These are phyloP conservation scores for Neopestalotiopsis rosae DNA, from an alignment of 2,329 filamentous ascomycete genomes.

Conservation along the genomic window DNA sequence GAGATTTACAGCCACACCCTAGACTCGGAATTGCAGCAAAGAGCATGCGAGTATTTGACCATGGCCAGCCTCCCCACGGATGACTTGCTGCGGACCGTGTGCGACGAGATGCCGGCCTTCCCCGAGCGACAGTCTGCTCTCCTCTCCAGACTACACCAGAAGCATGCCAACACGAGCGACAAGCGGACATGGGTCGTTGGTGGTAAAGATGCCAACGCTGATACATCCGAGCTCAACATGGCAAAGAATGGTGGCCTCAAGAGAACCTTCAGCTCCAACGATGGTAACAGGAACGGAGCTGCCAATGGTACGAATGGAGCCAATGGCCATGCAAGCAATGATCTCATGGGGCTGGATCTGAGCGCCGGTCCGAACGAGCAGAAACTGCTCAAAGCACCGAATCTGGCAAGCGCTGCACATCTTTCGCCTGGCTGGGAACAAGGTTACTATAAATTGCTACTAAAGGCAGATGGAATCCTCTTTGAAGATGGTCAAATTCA, in stretches of 20 bases:
- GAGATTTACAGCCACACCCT: slow-evolving; percentile 91
- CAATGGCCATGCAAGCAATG: slow-evolving; percentile 60
- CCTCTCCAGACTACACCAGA: slow-evolving; percentile 90
- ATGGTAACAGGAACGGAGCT: slow-evolving; percentile 53
- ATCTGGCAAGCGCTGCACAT: slow-evolving; percentile 90
- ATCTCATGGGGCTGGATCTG: slow-evolving; percentile 85
- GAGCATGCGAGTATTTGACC: slow-evolving; percentile 92
- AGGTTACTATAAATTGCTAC: slow-evolving; percentile 83
- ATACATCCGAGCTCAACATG: slow-evolving; percentile 79
- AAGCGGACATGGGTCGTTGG: slow-evolving; percentile 98
- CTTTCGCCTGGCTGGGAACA: slow-evolving; percentile 93
- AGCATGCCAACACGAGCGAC: slow-evolving; percentile 90
- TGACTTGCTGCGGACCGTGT: slow-evolving; percentile 89
- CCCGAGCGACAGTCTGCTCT: slow-evolving; percentile 92
- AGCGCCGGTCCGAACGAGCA: slow-evolving; percentile 61
- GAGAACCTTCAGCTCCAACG: slow-evolving; percentile 77
- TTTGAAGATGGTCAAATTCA: slow-evolving; percentile 97
- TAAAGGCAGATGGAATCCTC: slow-evolving; percentile 82
- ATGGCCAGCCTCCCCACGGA: slow-evolving; percentile 87
- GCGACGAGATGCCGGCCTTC: slow-evolving; percentile 98
- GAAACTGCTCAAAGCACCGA: slow-evolving; percentile 71
- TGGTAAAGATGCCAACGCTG: slow-evolving; percentile 89
- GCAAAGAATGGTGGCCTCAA: slow-evolving; percentile 83
- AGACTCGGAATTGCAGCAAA: slow-evolving; percentile 93
- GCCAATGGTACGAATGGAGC: slow-evolving; percentile 57